Evolutionary conservation across 78 protist species (phyloP).

Genomic region (Dictyostelium firmibasis): DNA sequence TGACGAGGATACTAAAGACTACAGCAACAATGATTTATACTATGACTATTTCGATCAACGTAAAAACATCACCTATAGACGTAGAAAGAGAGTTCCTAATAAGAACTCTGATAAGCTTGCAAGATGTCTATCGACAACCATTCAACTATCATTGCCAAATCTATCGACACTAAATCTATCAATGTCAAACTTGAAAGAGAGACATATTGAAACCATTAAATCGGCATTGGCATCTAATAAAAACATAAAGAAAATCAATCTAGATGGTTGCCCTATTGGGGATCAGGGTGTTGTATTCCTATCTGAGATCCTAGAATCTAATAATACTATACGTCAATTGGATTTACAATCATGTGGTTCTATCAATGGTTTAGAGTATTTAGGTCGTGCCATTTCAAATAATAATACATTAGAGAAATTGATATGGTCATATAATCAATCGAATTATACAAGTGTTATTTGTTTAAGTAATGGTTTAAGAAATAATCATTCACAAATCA

Average conservation of each 20-base stretch:
- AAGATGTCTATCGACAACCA: background rate
- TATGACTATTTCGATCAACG: background rate
- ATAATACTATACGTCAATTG: background rate
- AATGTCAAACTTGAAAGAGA: background rate
- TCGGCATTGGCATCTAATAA: background rate
- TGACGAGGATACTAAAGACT: background rate
- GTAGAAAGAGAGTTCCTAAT: background rate
- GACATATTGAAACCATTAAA: background rate
- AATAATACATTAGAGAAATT: background rate
- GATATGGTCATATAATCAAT: conserved; percentile 27
- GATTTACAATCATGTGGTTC: conserved; percentile 22
- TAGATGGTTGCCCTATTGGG: background rate
- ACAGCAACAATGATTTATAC: background rate
- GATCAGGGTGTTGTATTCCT: conserved; percentile 1
- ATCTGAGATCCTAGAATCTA: background rate
- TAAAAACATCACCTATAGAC: background rate
- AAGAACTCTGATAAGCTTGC: background rate
- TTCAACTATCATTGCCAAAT: background rate
- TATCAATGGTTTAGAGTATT: conserved; percentile 7
- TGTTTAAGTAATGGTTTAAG: conserved; percentile 23
- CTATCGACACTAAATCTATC: background rate
- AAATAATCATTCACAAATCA: background rate
- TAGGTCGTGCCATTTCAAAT: background rate
- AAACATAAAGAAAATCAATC: background rate
- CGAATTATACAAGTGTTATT: background rate